Conservation (phyloP, 148 eudicot genomes). For the Diospyros kaki region DNA sequence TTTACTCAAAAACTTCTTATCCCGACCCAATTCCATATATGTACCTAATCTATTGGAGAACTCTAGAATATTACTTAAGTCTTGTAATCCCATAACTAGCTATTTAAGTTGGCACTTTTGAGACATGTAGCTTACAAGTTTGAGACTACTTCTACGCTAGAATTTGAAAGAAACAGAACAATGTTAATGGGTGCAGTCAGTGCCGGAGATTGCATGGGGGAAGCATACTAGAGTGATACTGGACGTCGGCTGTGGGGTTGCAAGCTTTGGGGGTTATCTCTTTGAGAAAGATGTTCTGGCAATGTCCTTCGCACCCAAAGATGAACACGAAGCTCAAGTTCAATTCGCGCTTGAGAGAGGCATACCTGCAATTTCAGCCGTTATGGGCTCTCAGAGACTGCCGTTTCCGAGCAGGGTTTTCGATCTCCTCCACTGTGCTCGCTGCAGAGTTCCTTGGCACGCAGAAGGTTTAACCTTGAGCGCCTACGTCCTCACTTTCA, state of each 20-base stretch:
- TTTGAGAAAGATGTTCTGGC: conserved; percentile 78
- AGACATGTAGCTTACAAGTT: too few relatives aligned
- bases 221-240: conserved; percentile 69
- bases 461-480: conserved; percentile 39
- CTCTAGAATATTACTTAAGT: too few relatives aligned
- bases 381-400: conserved; percentile 74
- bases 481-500: too few relatives aligned
- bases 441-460: conserved; percentile 97
- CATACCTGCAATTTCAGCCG: conserved; percentile 90
- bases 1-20: not conserved
- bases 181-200: conserved; percentile 37
- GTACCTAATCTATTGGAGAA: too few relatives aligned
- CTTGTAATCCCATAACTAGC: too few relatives aligned
- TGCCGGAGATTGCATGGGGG: conserved; percentile 73
- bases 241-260: conserved; percentile 91
- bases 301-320: conserved; percentile 88
- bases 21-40: too few relatives aligned
- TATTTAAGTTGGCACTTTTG: too few relatives aligned
- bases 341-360: conserved; percentile 88
- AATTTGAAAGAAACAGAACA: not conserved
- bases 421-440: conserved; percentile 79
- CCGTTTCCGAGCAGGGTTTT: conserved; percentile 76
- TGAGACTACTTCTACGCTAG: too few relatives aligned
- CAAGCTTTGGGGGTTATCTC: conserved; percentile 82
- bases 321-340: conserved; percentile 86